Evolutionary conservation across 306 rosid species (phyloP), one percentile per base, ranked within the genome.

Genomic region (Citrullus colocynthis): DNA sequence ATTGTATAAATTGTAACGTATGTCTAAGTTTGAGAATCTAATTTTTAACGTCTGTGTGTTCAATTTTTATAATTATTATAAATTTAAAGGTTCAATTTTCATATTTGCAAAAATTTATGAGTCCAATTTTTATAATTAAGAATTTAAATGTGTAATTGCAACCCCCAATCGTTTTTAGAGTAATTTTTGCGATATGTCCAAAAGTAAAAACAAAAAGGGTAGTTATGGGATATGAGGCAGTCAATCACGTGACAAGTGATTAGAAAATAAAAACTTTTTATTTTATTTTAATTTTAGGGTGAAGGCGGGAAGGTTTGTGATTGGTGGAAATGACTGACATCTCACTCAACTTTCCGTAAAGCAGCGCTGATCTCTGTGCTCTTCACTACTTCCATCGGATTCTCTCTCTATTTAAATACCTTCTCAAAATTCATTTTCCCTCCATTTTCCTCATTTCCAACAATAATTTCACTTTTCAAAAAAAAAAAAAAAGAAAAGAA

Each of bases 31-130:
- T 24, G 28, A 24, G 28, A 1, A 24, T 24, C 1, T 1, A 24
- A 24, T 24, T 24, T 24, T 0, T 24, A 24, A 24, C 28, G 28
- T 1, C 1, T 24, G 28, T 24, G 28, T 24, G 1, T 24, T 0
- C 28, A 24, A 24, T 24, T 24, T 0, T 1, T 24, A 24, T 1
- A 1, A 24, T 24, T 24, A 24, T 24, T 24, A 24, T 24, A 24
- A 24, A 24, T 24, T 24, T 24, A 0, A 24, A 24, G 28, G 0
- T 24, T 24, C 1, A 24, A 24, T 24, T 24, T 24, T 24, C 0
- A 24, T 0, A 24, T 0, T 24, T 24, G 0, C 28, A 24, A 1
- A 24, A 24, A 1, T 24, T 24, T 0, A 24, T 24, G 28, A 1
- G 28, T 24, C 28, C 0, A 24, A 24, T 24, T 24, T 24, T 24